Percentiles rank a stretch among this genome's conserved stretches.
Conservation (phyloP, 202 grass and related monocot species). For the Panicum virgatum region DNA sequence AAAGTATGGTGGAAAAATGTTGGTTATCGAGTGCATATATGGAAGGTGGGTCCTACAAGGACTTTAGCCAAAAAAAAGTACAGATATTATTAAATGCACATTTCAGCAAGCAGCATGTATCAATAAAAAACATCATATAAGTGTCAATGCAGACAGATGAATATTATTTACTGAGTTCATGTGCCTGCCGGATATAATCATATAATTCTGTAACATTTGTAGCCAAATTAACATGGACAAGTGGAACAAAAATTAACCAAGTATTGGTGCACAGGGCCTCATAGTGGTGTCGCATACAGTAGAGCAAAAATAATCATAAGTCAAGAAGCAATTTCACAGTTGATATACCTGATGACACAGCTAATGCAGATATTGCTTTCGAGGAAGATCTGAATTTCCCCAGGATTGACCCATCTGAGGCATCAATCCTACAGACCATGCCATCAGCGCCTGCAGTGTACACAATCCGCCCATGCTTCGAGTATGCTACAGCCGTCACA, state of each 20-base stretch:
- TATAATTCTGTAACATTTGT: no score
- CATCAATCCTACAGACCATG: constrained; percentile 88
- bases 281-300: neutral
- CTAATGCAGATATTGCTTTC: constrained; percentile 80
- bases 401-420: constrained; percentile 49
- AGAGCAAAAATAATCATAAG: constrained; percentile 2
- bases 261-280: neutral
- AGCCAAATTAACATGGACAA: neutral
- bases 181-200: constrained; percentile 1
- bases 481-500: constrained; percentile 73
- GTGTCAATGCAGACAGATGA: neutral
- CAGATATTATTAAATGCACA: neutral
- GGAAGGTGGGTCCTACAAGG: constrained; percentile 2
- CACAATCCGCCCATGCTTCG: constrained; percentile 45
- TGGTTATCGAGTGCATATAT: constrained; percentile 10
- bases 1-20: constrained; percentile 12
- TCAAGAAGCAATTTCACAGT: constrained; percentile 1
- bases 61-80: neutral
- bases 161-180: constrained; percentile 24
- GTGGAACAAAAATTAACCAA: neutral
- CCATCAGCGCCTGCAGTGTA: constrained; percentile 88
- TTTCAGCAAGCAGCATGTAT: constrained; percentile 5
- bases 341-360: constrained; percentile 83
- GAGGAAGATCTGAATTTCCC: constrained; percentile 71
- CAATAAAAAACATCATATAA: neutral